Percentiles rank a stretch among this genome's conserved stretches.
Evolutionary conservation across 2,329 filamentous ascomycete genomes (phyloP).

Genomic region (Trichothecium roseum): DNA sequence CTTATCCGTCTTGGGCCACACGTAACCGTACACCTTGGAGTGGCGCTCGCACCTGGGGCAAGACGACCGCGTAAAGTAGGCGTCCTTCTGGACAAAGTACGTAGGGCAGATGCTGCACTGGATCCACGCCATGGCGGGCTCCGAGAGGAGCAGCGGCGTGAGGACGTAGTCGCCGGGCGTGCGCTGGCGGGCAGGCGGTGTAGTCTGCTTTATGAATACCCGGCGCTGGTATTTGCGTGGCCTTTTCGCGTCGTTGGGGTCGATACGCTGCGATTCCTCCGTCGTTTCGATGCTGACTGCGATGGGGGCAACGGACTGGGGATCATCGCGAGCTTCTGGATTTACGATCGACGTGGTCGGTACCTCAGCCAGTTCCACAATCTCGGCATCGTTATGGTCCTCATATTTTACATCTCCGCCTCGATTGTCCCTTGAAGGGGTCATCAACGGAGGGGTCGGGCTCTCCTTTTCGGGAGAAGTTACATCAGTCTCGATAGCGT

Average conservation of each 20-base stretch:
- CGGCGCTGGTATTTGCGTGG: conserved; percentile 24
- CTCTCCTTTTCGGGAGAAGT: conserved; percentile 41
- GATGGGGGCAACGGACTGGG: conserved; percentile 8
- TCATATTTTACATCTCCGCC: neutral
- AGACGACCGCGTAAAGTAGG: conserved; percentile 73
- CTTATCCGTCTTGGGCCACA: conserved; percentile 91
- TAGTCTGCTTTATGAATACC: conserved; percentile 21
- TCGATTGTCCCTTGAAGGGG: conserved; percentile 11
- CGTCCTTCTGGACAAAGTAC: conserved; percentile 80
- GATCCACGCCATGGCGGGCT: conserved; percentile 73
- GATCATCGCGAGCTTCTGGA: conserved; percentile 11
- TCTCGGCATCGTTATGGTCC: neutral
- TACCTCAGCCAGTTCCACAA: conserved; percentile 10
- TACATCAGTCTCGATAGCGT: conserved; percentile 27
- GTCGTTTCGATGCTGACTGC: conserved; percentile 16
- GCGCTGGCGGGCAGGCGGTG: conserved; percentile 30
- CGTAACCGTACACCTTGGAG: conserved; percentile 87
- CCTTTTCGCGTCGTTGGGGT: conserved; percentile 4
- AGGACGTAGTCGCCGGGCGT: conserved; percentile 73
- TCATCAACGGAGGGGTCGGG: conserved; percentile 22
- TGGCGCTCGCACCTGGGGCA: conserved; percentile 93
- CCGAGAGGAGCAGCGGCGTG: conserved; percentile 63
- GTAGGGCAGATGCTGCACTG: conserved; percentile 75
- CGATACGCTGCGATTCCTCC: conserved; percentile 5
- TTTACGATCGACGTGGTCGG: conserved; percentile 22